phyloP scores from a whole-genome alignment of 805 yeast species.

The Monosporozyma yasuniensis region DNA sequence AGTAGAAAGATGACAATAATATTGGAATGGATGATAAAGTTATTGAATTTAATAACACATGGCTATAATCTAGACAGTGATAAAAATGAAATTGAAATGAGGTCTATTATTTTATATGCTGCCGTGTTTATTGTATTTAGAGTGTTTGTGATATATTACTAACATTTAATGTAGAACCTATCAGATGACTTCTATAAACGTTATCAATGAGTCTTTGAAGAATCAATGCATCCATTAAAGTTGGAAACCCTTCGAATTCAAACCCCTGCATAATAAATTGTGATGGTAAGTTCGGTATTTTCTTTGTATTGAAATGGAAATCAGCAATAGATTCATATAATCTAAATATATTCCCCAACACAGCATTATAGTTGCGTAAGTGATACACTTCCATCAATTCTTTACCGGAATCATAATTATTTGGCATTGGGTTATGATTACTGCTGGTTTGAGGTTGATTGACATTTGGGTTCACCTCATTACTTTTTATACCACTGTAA shows the following conservation, averaged over 20 bases:
- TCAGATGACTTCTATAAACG: conserved; percentile 20
- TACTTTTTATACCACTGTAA: conserved; percentile 22
- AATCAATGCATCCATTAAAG: conserved; percentile 22
- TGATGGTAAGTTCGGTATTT: conserved; percentile 16
- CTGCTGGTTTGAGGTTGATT: background rate
- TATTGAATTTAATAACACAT: background rate
- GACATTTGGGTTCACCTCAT: conserved; percentile 5
- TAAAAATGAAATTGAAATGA: background rate
- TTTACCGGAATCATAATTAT: conserved; percentile 15
- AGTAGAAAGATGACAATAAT: background rate
- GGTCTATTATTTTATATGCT: background rate
- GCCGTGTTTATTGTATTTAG: background rate
- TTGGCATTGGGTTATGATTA: conserved; percentile 1
- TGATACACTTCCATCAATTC: conserved; percentile 28
- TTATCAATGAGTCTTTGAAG: conserved; percentile 20
- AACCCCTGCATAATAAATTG: conserved; percentile 23
- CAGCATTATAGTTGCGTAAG: conserved; percentile 26
- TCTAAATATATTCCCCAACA: conserved; percentile 25
- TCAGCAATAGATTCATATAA: conserved; percentile 27
- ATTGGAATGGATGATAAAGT: background rate
- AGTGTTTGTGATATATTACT: conserved; percentile 6
- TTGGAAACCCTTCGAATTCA: conserved; percentile 26
- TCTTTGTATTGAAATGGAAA: conserved; percentile 22
- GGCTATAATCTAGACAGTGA: background rate
- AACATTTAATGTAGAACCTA: conserved; percentile 17